Conservation (phyloP, 2,329 filamentous ascomycete genomes). For the Zelopaecilomyces penicillatus region DNA sequence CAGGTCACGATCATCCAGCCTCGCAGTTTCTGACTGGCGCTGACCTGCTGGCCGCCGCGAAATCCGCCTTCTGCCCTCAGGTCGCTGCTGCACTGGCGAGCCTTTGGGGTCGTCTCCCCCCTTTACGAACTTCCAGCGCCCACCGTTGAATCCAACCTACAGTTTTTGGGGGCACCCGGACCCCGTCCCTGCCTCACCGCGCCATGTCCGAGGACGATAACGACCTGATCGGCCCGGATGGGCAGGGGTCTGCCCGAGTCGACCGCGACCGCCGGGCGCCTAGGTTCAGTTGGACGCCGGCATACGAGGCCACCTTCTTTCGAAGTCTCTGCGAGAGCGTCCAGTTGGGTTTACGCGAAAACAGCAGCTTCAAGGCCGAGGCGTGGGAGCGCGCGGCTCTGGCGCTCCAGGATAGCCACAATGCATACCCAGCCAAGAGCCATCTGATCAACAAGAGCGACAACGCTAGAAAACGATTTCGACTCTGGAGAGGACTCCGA, state of each 20-base stretch:
- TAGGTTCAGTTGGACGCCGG: conserved; percentile 52
- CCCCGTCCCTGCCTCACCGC: neutral
- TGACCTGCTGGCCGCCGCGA: conserved; percentile 2
- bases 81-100: conserved; percentile 7
- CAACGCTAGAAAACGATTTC: conserved; percentile 54
- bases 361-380: conserved; percentile 53
- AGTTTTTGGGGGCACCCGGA: neutral
- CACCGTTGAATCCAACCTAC: neutral
- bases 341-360: conserved; percentile 45
- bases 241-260: conserved; percentile 23
- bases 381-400: conserved; percentile 51
- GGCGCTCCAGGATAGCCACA: conserved; percentile 46
- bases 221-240: conserved; percentile 28
- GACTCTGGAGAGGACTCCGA: conserved; percentile 50
- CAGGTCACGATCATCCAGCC: conserved; percentile 6
- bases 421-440: conserved; percentile 50
- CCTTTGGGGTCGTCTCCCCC: conserved; percentile 4
- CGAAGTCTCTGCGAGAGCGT: conserved; percentile 52
- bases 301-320: conserved; percentile 54
- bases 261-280: conserved; percentile 37
- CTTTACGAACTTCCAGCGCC: neutral
- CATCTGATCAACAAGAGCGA: conserved; percentile 58
- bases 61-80: neutral
- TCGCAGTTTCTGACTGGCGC: conserved; percentile 6
- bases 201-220: conserved; percentile 32